phyloP scores from a whole-genome alignment of 1,284 basidiomycete genomes.

The Pterulicium gracile region DNA sequence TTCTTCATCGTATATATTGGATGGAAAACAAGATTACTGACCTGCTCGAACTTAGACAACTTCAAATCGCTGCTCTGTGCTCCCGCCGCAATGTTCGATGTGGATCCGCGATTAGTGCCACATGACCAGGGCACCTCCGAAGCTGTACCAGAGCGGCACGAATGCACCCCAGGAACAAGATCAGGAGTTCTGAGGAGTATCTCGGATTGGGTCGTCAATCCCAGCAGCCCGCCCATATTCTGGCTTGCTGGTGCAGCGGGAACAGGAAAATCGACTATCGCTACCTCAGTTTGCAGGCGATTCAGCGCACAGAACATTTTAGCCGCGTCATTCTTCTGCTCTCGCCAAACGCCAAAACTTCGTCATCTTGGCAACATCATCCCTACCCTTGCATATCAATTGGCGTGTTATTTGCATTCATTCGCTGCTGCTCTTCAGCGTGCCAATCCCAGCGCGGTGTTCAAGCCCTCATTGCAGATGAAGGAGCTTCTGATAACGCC shows the following conservation, averaged over 20 bases:
- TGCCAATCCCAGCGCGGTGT: not conserved
- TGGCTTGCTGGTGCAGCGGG: not conserved
- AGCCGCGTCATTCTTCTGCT: conserved; percentile 1
- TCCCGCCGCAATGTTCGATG: no score
- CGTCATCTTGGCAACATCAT: not conserved
- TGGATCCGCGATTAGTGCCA: no score
- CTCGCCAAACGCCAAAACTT: not conserved
- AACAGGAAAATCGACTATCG: conserved; percentile 1
- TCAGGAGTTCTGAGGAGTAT: not conserved
- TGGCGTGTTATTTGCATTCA: not conserved
- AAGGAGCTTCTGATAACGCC: not conserved
- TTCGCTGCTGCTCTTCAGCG: not conserved
- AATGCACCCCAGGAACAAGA: not conserved
- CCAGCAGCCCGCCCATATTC: not conserved
- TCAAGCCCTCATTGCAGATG: not conserved
- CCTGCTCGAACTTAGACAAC: no score
- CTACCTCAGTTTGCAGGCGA: not conserved
- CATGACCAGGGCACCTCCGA: no score
- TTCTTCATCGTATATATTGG: no score
- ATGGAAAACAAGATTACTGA: no score
- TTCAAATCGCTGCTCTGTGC: no score
- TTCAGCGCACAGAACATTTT: not conserved
- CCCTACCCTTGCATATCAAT: not conserved
- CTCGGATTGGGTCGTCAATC: not conserved
- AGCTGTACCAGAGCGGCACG: not conserved